A percentile compares a stretch with the other conserved stretches of the same genome.
Conservation (phyloP, 1,284 basidiomycete species). For the Irpex sp. region DNA sequence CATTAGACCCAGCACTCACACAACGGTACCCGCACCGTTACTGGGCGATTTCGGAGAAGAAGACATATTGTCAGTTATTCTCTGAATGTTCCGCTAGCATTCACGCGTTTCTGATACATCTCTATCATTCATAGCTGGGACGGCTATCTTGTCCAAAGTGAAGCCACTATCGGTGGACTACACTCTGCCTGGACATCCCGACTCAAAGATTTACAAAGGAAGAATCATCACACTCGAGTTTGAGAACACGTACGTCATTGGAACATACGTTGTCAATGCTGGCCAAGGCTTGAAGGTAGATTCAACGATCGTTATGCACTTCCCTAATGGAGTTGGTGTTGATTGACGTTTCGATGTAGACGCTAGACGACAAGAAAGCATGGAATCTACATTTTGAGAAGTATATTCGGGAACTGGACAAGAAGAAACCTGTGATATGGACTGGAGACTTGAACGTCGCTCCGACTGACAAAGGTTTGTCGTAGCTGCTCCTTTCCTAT, state of each 20-base stretch:
- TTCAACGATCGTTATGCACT: not conserved
- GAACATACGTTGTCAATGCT: conserved; percentile 88
- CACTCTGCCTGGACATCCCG: conserved; percentile 70
- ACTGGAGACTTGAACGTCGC: conserved; percentile 88
- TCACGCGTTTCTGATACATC: too few species aligned
- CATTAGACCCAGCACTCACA: conserved; percentile 54
- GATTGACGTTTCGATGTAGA: conserved; percentile 36
- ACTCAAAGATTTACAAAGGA: conserved; percentile 61
- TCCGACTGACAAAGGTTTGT: conserved; percentile 62
- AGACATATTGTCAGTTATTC: conserved; percentile 60
- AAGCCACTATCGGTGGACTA: conserved; percentile 67
- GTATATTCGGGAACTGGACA: conserved; percentile 71
- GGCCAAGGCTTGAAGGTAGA: conserved; percentile 74
- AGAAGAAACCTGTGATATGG: conserved; percentile 84
- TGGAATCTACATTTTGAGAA: conserved; percentile 77
- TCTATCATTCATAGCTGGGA: conserved; percentile 54
- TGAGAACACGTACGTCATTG: conserved; percentile 65
- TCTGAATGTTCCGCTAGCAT: too few species aligned
- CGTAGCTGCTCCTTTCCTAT: conserved; percentile 36
- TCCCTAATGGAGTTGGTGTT: not conserved
- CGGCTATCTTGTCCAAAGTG: conserved; percentile 77
- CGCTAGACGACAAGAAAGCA: conserved; percentile 65
- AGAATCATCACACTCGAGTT: conserved; percentile 84
- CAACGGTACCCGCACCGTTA: conserved; percentile 64
- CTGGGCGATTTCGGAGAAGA: conserved; percentile 75